Conservation (phyloP, 2,329 filamentous ascomycete genomes). For the Cladosporium colombiae region DNA sequence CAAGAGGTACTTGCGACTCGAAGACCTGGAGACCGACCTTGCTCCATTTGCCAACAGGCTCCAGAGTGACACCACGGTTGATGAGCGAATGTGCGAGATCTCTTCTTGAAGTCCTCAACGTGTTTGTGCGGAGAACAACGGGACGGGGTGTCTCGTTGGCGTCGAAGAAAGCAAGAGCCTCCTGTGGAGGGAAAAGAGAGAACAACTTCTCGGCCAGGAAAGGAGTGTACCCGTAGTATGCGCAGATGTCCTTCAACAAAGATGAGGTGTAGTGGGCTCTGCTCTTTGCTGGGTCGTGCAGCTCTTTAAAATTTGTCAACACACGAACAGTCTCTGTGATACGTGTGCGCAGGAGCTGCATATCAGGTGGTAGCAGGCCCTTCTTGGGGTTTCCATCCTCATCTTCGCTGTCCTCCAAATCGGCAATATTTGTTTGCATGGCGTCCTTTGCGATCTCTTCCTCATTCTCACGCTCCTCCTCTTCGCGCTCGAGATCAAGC, state of each 20-base stretch:
- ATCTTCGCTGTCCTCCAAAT: slow-evolving; percentile 62
- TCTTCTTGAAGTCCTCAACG: slow-evolving; percentile 71
- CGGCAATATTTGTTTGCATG: slow-evolving; percentile 89
- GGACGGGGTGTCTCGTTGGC: slow-evolving; percentile 94
- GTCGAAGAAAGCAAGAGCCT: slow-evolving; percentile 98
- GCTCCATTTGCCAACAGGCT: slow-evolving; percentile 97
- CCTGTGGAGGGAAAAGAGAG: slow-evolving; percentile 84
- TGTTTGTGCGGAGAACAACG: slow-evolving; percentile 96
- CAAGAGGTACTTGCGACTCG: slow-evolving; percentile 81
- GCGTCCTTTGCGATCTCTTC: slow-evolving; percentile 83
- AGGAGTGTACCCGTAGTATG: slow-evolving; percentile 94
- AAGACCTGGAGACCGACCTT: slow-evolving; percentile 98
- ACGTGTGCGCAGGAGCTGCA: slow-evolving; percentile 82
- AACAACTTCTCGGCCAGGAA: slow-evolving; percentile 96
- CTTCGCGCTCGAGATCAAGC: slow-evolving; percentile 73
- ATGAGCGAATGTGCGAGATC: slow-evolving; percentile 92
- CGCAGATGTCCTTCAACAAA: slow-evolving; percentile 86
- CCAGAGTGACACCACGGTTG: slow-evolving; percentile 92
- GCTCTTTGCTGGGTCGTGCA: slow-evolving; percentile 77
- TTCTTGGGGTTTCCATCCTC: slow-evolving; percentile 56
- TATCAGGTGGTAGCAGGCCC: slow-evolving; percentile 74
- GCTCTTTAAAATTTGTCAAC: slow-evolving; percentile 80
- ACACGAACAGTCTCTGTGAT: slow-evolving; percentile 94
- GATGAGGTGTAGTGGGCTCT: slow-evolving; percentile 85
- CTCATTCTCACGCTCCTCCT: slow-evolving; percentile 79